Evolutionary conservation across 805 yeast species (phyloP), one percentile per base, ranked within the genome.

Genomic region (Saturnispora hagleri): DNA sequence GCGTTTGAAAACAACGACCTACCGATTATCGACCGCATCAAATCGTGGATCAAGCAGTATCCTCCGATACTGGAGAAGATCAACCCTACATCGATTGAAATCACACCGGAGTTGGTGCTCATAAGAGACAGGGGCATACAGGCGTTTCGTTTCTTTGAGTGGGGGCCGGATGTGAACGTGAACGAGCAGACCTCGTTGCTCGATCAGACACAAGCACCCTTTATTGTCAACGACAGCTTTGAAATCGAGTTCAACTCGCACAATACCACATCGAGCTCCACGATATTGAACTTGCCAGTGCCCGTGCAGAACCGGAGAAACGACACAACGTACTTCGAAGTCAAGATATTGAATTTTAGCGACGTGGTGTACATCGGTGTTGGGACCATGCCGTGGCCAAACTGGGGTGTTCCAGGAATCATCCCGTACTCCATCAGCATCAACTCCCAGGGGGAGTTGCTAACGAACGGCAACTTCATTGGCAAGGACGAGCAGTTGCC

Each of bases 401-500:
- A 76, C 53, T 86, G 84, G 64, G 72, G 87, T 57, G 70, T 83
- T 13, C 95, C 95, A 0, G 95, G 95, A 1, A 76, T 80, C 63
- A 75, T 79, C 53, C 77, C 77, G 47, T 84, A 82, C 60, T 82
- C 89, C 0, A 73, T 86, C 47, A 85, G 85, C 3, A 80, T 86
- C 61, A 91, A 86, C 63, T 77, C 86, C 2, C 78, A 81, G 4
- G 95, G 95, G 1, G 77, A 81, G 53, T 68, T 84, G 51, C 73
- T 87, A 55, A 76, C 85, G 47, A 63, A 22, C 17, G 79, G 82
- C 46, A 72, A 76, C 1, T 38, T 17, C 17, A 17, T 17, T 38
- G 22, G 22, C 10, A 64, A 69, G 44, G 72, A 76, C 52, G 62
- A 69, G 5, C 76, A 77, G 13, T 66, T 69, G 18, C 66, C 69